These are phyloP conservation scores for Colletotrichum liriopes DNA, from an alignment of 2,329 filamentous ascomycete genomes.

Conservation along the genomic window DNA sequence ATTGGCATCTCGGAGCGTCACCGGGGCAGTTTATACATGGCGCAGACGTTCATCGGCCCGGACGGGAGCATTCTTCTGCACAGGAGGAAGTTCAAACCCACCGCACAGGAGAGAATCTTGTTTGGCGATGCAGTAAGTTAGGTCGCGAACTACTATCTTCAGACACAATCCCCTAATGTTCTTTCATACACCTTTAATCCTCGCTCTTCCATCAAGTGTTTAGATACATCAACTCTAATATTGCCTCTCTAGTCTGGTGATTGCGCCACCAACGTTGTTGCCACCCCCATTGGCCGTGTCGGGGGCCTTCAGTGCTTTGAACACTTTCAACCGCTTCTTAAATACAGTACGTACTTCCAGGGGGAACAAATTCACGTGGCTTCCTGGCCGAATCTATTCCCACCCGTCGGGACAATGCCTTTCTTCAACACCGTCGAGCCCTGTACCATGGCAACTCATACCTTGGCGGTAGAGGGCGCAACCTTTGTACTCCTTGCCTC, in stretches of 20 bases:
- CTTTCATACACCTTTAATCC: too few species aligned
- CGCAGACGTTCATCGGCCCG: conserved; percentile 60
- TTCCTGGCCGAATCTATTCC: conserved; percentile 52
- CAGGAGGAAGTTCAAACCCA: conserved; percentile 64
- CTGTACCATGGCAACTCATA: conserved; percentile 55
- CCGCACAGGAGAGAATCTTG: conserved; percentile 65
- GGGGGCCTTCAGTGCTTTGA: conserved; percentile 72
- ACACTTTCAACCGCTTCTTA: conserved; percentile 67
- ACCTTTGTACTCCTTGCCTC: conserved; percentile 58
- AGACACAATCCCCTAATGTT: too few species aligned
- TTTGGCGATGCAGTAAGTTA: background rate
- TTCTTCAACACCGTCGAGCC: conserved; percentile 55
- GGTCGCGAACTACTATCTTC: conserved; percentile 44
- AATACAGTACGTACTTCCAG: conserved; percentile 47
- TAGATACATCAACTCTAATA: too few species aligned
- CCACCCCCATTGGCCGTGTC: conserved; percentile 65
- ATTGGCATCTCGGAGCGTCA: conserved; percentile 66
- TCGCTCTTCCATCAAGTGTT: too few species aligned
- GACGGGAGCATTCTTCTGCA: conserved; percentile 57
- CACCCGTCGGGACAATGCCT: conserved; percentile 49
- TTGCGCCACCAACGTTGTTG: conserved; percentile 57
- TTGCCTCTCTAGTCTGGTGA: too few species aligned
- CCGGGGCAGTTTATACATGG: conserved; percentile 61
- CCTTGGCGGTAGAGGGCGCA: conserved; percentile 60
- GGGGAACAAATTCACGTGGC: conserved; percentile 50